Percentiles rank a stretch among this genome's conserved stretches.
Evolutionary conservation across 2,329 filamentous ascomycete genomes (phyloP).

Genomic region (Arthroderma sp.): DNA sequence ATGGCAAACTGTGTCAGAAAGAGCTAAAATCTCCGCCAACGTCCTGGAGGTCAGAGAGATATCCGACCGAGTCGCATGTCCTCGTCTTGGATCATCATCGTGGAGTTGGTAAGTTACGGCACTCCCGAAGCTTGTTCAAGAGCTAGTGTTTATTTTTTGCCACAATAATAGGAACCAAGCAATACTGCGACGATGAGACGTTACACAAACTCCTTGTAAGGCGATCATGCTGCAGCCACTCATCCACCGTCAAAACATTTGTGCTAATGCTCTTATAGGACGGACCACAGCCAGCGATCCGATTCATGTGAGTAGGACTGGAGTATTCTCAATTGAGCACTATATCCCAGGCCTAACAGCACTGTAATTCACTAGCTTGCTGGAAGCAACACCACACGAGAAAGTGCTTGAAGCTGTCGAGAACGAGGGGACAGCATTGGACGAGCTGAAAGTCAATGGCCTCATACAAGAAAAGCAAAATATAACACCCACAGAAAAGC

Average conservation of each 20-base stretch:
- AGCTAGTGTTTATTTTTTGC: neutral
- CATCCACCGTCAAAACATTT: neutral
- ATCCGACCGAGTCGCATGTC: conserved; percentile 4
- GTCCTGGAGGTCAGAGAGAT: conserved; percentile 7
- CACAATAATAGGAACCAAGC: conserved; percentile 1
- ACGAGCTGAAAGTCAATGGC: conserved; percentile 6
- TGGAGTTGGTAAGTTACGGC: conserved; percentile 6
- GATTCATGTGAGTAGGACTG: conserved; percentile 4
- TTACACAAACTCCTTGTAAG: conserved; percentile 4
- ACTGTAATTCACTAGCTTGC: neutral
- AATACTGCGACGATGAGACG: conserved; percentile 5
- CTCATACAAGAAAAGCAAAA: conserved; percentile 5
- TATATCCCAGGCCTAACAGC: neutral
- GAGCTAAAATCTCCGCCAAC: conserved; percentile 5
- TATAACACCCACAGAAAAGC: neutral
- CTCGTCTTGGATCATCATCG: conserved; percentile 6
- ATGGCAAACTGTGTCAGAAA: conserved; percentile 6
- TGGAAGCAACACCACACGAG: conserved; percentile 8
- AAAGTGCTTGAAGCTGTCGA: conserved; percentile 4
- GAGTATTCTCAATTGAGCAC: neutral
- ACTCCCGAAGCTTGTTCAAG: conserved; percentile 6
- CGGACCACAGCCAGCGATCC: conserved; percentile 6
- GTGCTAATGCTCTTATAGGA: neutral
- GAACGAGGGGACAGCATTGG: neutral
- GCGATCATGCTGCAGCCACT: neutral